Evolutionary conservation across 805 yeast species (phyloP).

Genomic region (Cyberlindnera meyerae): DNA sequence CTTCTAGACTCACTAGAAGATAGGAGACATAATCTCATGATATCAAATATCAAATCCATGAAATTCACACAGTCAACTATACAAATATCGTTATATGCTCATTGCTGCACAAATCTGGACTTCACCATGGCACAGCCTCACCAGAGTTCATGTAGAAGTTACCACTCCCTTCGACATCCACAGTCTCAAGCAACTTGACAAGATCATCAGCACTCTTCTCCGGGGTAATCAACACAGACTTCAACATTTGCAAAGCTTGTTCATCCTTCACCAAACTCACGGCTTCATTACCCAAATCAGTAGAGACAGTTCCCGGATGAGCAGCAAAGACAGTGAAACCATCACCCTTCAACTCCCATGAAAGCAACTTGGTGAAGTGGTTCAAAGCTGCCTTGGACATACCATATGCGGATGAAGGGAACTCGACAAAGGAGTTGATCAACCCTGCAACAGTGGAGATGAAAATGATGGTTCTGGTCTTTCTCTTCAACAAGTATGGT

Average conservation of each 20-base stretch:
- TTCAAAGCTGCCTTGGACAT: constrained; percentile 36
- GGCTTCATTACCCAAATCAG: constrained; percentile 27
- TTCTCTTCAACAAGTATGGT: constrained; percentile 16
- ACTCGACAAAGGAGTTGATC: constrained; percentile 10
- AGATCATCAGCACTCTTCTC: constrained; percentile 23
- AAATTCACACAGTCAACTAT: no score
- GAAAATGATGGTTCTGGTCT: constrained; percentile 26
- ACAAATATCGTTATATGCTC: no score
- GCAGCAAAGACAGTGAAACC: constrained; percentile 30
- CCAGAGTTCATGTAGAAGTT: no score
- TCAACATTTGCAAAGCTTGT: not conserved
- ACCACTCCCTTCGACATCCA: constrained; percentile 26
- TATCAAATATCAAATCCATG: no score
- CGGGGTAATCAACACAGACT: constrained; percentile 19
- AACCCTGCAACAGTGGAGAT: constrained; percentile 28
- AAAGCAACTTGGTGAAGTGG: constrained; percentile 24
- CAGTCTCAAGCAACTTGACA: constrained; percentile 17
- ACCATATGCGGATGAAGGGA: constrained; percentile 30
- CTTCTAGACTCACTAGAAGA: no score
- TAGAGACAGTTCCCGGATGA: constrained; percentile 38
- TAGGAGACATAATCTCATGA: no score
- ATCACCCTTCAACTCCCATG: constrained; percentile 25
- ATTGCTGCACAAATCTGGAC: no score
- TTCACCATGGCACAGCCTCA: no score
- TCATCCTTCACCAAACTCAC: constrained; percentile 4